Percentiles rank a stretch among this genome's conserved stretches.
Conservation (phyloP, 1,284 basidiomycete genomes). For the Cutaneotrichosporon arboriforme region DNA sequence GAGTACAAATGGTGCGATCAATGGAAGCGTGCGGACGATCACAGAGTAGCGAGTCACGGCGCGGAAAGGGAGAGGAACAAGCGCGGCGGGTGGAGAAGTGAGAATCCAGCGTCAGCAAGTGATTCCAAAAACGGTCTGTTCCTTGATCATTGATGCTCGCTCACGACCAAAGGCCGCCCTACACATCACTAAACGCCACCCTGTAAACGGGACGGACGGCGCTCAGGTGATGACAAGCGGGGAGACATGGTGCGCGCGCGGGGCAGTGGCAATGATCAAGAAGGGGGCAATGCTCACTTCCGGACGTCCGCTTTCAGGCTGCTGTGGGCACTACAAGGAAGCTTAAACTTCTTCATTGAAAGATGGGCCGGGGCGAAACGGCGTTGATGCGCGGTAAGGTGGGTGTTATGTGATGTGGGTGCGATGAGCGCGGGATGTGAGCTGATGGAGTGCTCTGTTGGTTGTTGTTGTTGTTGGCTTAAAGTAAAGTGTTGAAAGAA, state of each 20-base stretch:
- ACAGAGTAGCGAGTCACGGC: too few relatives aligned
- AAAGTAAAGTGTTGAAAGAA: too few relatives aligned
- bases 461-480: too few relatives aligned
- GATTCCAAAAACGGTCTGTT: too few relatives aligned
- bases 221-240: too few relatives aligned
- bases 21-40: background rate
- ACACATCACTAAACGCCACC: too few relatives aligned
- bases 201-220: too few relatives aligned
- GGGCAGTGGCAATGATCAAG: too few relatives aligned
- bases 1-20: background rate
- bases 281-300: conserved; percentile 27
- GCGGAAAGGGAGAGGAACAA: background rate
- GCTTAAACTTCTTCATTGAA: conserved; percentile 40
- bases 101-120: background rate
- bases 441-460: background rate
- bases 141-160: too few relatives aligned
- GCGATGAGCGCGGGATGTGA: background rate
- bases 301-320: conserved; percentile 27
- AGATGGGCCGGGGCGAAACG: conserved; percentile 3
- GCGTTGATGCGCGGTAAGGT: background rate
- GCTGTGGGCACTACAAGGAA: conserved; percentile 43
- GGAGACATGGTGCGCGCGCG: too few relatives aligned
- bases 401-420: background rate
- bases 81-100: too few relatives aligned
- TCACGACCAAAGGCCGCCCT: too few relatives aligned